Evolutionary conservation across 2,329 filamentous ascomycete species (phyloP).

Genomic region (Epicoccum nigrum): DNA sequence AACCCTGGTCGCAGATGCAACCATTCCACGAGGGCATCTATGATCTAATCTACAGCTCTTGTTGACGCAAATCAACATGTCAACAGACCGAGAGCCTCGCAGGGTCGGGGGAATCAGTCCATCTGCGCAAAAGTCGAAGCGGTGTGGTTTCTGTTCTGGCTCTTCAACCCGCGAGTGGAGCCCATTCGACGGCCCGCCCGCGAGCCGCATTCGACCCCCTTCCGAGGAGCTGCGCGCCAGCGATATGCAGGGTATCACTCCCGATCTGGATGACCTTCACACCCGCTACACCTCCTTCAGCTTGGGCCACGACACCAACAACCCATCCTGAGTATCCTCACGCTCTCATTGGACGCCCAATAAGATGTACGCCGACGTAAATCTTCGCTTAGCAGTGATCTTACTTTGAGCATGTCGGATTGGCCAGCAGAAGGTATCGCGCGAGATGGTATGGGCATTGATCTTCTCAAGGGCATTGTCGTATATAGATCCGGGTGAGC

Average conservation of each 20-base stretch:
- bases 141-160: conserved; percentile 4
- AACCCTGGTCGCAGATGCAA: conserved; percentile 5
- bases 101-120: no score
- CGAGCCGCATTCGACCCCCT: conserved; percentile 1
- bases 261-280: conserved; percentile 1
- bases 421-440: conserved; percentile 17
- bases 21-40: no score
- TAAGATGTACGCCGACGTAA: background rate
- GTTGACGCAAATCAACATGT: no score
- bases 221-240: background rate
- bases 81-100: no score
- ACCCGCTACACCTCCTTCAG: conserved; percentile 4
- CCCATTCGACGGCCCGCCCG: conserved; percentile 3
- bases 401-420: conserved; percentile 10
- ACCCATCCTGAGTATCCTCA: background rate
- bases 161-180: background rate
- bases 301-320: background rate
- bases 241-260: background rate
- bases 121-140: background rate
- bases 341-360: background rate
- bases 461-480: conserved; percentile 9
- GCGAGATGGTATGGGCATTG: conserved; percentile 11
- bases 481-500: background rate
- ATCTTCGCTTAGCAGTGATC: background rate
- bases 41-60: no score